Evolutionary conservation across 2,329 filamentous ascomycete genomes (phyloP), one percentile per base, ranked within the genome.

Genomic region (Xylaria multiplex): DNA sequence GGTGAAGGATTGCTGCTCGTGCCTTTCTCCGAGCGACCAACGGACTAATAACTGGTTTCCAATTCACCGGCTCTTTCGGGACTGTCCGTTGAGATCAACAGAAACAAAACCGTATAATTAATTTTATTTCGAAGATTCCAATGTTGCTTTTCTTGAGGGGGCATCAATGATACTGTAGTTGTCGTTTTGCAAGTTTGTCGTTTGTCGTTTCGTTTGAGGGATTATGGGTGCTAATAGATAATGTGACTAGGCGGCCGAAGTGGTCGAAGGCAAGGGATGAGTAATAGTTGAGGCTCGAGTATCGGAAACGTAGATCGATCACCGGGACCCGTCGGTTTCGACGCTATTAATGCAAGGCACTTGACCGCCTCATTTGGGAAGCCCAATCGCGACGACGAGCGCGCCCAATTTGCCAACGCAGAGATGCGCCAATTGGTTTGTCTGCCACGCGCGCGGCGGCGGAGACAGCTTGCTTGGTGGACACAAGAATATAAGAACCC

Each of bases 391-490:
- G 57, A 57, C n/a, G 62, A 40, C 53, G 8, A 32, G 35, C 45
- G 54, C 57, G 62, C 67, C 62, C 67, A 62, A 65, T 66, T 62
- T 70, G 68, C 65, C 68, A 70, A 46, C 68, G 55, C 68, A 70
- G 56, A 54, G 37, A 60, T 53, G 37, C 60, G 45, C 64, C 52
- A 55, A 63, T 69, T 43, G 62, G 57, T 45, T 62, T 58, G 52
- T 43, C 22, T 66, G 64, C 54, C 53, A 66, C 65, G 55, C 59
- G 55, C 66, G 40, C 49, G 61, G 53, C 45, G 19, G 53, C 19
- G 42, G 30, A 42, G 13, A 14, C 11, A 2, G 37, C 13, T 3
- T 22, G n/a, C 43, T 46, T 46, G 40, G 40, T 43, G 40, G 40
- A 43, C 40, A 6, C 9, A 13, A n/a, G 19, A 8, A 9, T 37